Conservation (phyloP, 2,329 filamentous ascomycete species). For the Calcarisporium arbuscula region DNA sequence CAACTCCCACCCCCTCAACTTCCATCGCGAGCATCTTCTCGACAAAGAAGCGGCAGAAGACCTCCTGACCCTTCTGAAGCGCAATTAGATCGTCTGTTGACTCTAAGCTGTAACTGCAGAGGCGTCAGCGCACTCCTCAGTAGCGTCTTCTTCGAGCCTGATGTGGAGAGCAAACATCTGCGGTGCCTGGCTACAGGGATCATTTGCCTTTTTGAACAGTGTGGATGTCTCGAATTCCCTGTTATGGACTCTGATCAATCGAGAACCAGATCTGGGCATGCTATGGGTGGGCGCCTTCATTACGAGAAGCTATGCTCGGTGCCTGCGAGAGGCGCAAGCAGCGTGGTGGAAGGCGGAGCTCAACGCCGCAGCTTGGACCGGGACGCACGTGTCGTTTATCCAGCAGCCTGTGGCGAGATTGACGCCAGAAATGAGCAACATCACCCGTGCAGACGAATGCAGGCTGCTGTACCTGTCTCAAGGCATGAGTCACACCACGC, state of each 20-base stretch:
- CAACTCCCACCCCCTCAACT: slow-evolving; percentile 5
- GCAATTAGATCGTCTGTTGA: slow-evolving; percentile 14
- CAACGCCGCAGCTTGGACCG: slow-evolving; percentile 12
- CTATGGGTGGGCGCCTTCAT: slow-evolving; percentile 16
- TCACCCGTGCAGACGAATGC: slow-evolving; percentile 15
- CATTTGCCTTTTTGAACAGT: slow-evolving; percentile 11
- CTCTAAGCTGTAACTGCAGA: slow-evolving; percentile 13
- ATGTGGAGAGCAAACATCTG: slow-evolving; percentile 13
- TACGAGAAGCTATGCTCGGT: slow-evolving; percentile 5
- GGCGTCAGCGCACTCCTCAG: slow-evolving; percentile 11
- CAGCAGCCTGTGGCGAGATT: slow-evolving; percentile 5
- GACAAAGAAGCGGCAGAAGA: neutral
- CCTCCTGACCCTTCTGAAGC: neutral
- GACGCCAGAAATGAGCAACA: neutral
- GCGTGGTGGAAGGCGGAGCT: slow-evolving; percentile 13
- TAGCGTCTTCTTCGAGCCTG: slow-evolving; percentile 16
- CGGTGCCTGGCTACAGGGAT: slow-evolving; percentile 13
- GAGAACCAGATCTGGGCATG: slow-evolving; percentile 13
- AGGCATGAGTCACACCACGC: slow-evolving; percentile 3
- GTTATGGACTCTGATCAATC: slow-evolving; percentile 9
- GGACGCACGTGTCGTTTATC: slow-evolving; percentile 11
- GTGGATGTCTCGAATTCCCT: slow-evolving; percentile 8
- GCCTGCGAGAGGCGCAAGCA: slow-evolving; percentile 6
- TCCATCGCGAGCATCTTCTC: neutral
- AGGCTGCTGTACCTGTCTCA: slow-evolving; percentile 13